Evolutionary conservation across 306 rosid genomes (phyloP).

Genomic region (Begonia peltatifolia): DNA sequence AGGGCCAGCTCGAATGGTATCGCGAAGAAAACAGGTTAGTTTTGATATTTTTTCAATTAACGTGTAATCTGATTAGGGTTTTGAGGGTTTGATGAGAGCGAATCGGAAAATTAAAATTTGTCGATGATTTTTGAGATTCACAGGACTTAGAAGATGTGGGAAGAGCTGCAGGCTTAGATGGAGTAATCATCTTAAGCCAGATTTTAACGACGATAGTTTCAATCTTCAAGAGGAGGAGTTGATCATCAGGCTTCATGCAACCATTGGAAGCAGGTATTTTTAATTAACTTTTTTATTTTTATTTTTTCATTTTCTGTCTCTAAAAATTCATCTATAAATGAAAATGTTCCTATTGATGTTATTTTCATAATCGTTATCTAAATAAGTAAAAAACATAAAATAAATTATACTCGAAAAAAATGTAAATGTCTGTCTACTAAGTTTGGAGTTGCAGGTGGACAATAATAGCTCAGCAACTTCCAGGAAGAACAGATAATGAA

Average conservation of each 20-base stretch:
- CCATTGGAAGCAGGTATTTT: constrained; percentile 88
- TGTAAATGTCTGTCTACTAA: too few relatives aligned
- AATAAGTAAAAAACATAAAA: too few relatives aligned
- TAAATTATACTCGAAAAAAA: too few relatives aligned
- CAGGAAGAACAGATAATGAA: constrained; percentile 83
- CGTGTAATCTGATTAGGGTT: too few relatives aligned
- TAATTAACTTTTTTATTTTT: constrained; percentile 1
- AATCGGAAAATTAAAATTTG: too few relatives aligned
- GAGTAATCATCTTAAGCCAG: constrained; percentile 37
- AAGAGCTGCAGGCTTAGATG: constrained; percentile 65
- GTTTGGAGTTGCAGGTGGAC: constrained; percentile 40
- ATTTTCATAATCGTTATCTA: too few relatives aligned
- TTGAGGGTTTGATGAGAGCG: too few relatives aligned
- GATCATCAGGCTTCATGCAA: constrained; percentile 78
- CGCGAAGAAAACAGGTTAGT: constrained; percentile 53
- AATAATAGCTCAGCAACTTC: constrained; percentile 87
- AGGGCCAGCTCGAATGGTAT: constrained; percentile 43
- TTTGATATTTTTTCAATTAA: too few relatives aligned
- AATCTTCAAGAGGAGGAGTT: constrained; percentile 76
- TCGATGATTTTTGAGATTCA: neutral
- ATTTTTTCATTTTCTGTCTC: neutral
- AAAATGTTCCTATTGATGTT: too few relatives aligned
- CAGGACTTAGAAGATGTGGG: constrained; percentile 71
- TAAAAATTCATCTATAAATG: neutral
- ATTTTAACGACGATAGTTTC: constrained; percentile 57